Percentiles rank a stretch among this genome's conserved stretches.
Conservation (phyloP, 2,329 filamentous ascomycete species). For the Fusarium foetens region DNA sequence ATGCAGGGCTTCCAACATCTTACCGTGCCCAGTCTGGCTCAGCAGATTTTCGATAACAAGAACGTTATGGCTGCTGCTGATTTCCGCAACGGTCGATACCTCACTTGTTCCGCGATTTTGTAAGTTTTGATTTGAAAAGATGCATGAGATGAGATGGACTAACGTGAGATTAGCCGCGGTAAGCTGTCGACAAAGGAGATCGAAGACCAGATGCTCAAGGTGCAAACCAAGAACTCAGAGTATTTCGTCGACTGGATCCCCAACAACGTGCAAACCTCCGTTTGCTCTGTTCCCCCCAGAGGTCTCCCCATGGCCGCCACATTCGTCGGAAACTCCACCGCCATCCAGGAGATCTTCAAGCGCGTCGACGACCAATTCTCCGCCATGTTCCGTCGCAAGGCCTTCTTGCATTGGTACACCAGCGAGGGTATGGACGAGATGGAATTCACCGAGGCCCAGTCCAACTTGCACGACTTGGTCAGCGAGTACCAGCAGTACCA, state of each 20-base stretch:
- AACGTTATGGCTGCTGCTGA: slow-evolving; percentile 99
- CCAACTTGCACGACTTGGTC: slow-evolving; percentile 99
- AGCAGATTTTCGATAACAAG: slow-evolving; percentile 99
- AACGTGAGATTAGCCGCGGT: slow-evolving; percentile 73
- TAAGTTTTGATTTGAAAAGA: slow-evolving; percentile 56
- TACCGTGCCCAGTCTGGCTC: slow-evolving; percentile 95
- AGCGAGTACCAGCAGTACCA: slow-evolving; percentile 99
- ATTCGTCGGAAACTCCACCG: slow-evolving; percentile 98
- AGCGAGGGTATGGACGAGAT: slow-evolving; percentile 99
- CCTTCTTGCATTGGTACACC: slow-evolving; percentile 99
- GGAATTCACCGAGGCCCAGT: slow-evolving; percentile 99
- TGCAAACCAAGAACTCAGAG: slow-evolving; percentile 99
- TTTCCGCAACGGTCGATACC: slow-evolving; percentile 99
- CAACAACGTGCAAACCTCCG: slow-evolving; percentile 99
- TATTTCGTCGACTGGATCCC: slow-evolving; percentile 99
- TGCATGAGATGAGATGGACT: not conserved
- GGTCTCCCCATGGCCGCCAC: slow-evolving; percentile 99
- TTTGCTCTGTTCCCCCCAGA: slow-evolving; percentile 97
- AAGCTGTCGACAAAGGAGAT: slow-evolving; percentile 99
- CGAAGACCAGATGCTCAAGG: slow-evolving; percentile 99
- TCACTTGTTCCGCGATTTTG: slow-evolving; percentile 99
- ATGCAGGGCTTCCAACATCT: slow-evolving; percentile 96
- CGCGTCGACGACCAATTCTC: slow-evolving; percentile 99
- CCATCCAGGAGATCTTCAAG: slow-evolving; percentile 99
- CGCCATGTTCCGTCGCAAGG: slow-evolving; percentile 99